Percentiles rank a stretch among this genome's conserved stretches.
phyloP scores from a whole-genome alignment of 164 flowering plant species.

The Hamamelis virginiana region DNA sequence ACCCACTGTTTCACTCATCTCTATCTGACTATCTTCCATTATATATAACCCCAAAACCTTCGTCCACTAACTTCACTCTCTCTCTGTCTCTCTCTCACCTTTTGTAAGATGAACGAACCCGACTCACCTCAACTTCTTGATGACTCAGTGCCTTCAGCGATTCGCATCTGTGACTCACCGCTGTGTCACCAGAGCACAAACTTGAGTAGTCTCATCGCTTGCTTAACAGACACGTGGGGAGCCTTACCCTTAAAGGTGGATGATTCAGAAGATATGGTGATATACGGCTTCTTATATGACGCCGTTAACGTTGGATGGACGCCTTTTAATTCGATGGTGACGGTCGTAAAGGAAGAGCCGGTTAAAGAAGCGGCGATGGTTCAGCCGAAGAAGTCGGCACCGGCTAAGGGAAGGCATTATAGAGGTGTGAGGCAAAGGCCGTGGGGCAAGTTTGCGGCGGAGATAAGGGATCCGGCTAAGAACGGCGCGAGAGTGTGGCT shows the following conservation, averaged over 20 bases:
- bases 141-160: too few relatives aligned
- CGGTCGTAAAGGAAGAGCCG: background rate
- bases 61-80: too few relatives aligned
- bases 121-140: too few relatives aligned
- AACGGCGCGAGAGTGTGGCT: constrained; percentile 8
- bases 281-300: background rate
- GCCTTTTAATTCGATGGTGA: background rate
- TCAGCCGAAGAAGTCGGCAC: background rate
- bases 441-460: background rate
- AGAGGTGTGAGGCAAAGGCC: background rate
- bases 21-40: too few relatives aligned
- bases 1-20: too few relatives aligned
- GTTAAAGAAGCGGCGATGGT: background rate
- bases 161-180: too few relatives aligned
- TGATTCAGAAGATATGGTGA: background rate
- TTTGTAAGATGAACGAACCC: too few relatives aligned
- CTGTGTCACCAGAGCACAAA: too few relatives aligned
- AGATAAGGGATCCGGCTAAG: background rate
- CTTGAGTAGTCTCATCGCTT: background rate
- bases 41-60: too few relatives aligned
- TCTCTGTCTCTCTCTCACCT: too few relatives aligned
- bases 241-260: background rate
- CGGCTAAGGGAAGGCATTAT: background rate
- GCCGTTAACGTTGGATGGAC: background rate
- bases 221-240: background rate